Percentiles rank a stretch among this genome's conserved stretches.
phyloP scores from a whole-genome alignment of 2,329 filamentous ascomycete genomes.

The Pyricularia sp. region DNA sequence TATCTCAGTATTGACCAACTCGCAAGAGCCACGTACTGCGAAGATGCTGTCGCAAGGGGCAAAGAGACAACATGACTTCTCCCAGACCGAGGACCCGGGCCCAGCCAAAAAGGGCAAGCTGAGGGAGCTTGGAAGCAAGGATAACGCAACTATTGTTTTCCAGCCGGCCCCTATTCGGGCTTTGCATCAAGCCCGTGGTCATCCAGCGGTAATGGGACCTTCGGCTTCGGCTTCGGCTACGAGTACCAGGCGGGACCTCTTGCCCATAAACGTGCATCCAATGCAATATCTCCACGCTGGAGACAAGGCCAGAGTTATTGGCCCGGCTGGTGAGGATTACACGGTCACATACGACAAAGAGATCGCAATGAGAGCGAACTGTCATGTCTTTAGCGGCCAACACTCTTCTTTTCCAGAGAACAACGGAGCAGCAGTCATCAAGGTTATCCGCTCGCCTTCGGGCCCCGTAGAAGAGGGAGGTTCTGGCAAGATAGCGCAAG shows the following conservation, averaged over 20 bases:
- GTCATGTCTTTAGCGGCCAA: neutral
- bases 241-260: neutral
- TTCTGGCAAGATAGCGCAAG: neutral
- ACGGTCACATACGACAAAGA: neutral
- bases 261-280: neutral
- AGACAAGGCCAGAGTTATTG: neutral
- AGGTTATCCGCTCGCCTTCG: neutral
- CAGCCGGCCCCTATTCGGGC: neutral
- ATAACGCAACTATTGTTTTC: neutral
- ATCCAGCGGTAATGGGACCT: neutral
- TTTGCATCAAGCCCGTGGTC: neutral
- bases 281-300: neutral
- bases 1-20: neutral
- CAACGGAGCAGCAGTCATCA: neutral
- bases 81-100: neutral
- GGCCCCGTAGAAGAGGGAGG: neutral
- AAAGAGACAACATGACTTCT: neutral
- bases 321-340: neutral
- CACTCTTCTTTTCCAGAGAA: neutral
- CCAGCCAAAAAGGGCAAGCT: neutral
- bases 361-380: neutral
- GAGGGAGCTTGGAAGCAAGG: neutral
- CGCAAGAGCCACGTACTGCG: neutral
- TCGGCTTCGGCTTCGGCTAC: neutral
- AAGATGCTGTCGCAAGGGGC: neutral